Evolutionary conservation across 441 rosid species (phyloP), one percentile per base, ranked within the genome.

Genomic region (Capsella rubella): DNA sequence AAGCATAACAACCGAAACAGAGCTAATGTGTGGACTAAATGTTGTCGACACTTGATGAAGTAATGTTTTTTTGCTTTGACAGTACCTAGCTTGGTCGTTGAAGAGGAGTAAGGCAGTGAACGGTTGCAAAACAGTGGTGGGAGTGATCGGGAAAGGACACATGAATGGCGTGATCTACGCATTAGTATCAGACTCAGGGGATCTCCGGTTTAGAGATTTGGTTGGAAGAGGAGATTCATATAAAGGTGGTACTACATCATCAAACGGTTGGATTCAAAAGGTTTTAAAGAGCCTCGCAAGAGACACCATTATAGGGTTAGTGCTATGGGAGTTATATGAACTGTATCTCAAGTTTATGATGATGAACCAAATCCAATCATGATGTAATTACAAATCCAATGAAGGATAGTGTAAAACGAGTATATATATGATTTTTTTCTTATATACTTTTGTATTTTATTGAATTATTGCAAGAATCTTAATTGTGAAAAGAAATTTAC

Each of bases 81-180:
- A 94, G 97, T 92, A 89, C 78, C 82, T 89, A 15, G 90, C 95
- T 2, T 90, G 99, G 97, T 90, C 97, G 35, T 80, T 90, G 67
- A 89, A 92, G 82, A 83, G 97, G 69, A 89, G 97, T 86, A 91
- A 91, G 79, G 94, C 95, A 0, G 97, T 94, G 84, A 87, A 89
- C 64, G 84, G 83, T 32, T 80, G 91, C 61, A 87, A 83, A 81
- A 84, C 77, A 34, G 97, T 90, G 73, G 97, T 86, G 69, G 97
- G 95, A 27, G 87, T 94, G 72, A 87, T 91, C 0, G 98, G 98
- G 35, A 90, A 82, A 67, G 92, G 97, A 25, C 97, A 91, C 71
- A 84, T 91, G 92, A 91, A 89, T 6, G 97, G 96, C 9, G 92
- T 91, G 54, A 83, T 91, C 54, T 90, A 90, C 42, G 87, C 98